A percentile compares a stretch with the other conserved stretches of the same genome.
These are phyloP conservation scores for Ceratocystis albifundus DNA, from an alignment of 2,329 filamentous ascomycete genomes.

Conservation along the genomic window DNA sequence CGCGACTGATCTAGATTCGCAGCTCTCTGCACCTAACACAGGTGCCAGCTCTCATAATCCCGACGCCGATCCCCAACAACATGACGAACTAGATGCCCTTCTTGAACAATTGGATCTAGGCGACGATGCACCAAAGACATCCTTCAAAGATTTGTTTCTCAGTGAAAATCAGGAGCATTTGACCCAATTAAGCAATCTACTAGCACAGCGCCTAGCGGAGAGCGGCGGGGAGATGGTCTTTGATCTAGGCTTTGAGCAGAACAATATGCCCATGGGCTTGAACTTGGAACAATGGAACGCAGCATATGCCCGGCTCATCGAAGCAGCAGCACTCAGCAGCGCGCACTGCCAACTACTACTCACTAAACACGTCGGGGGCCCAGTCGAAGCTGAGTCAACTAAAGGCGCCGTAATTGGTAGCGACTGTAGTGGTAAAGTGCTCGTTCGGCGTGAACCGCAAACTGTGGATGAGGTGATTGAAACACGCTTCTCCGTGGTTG, in stretches of 20 bases:
- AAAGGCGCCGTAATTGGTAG: constrained; percentile 44
- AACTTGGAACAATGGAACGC: constrained; percentile 61
- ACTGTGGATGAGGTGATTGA: constrained; percentile 83
- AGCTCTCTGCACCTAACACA: constrained; percentile 41
- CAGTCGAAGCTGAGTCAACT: constrained; percentile 55
- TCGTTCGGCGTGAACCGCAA: constrained; percentile 63
- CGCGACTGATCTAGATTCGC: constrained; percentile 22
- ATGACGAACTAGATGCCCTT: constrained; percentile 84
- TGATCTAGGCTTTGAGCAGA: constrained; percentile 84
- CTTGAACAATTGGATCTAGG: constrained; percentile 66
- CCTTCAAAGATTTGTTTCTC: constrained; percentile 66
- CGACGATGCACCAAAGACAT: constrained; percentile 56
- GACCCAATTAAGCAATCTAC: constrained; percentile 50
- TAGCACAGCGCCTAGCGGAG: constrained; percentile 62
- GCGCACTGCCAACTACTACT: constrained; percentile 74
- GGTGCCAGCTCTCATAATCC: neutral
- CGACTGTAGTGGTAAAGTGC: constrained; percentile 70
- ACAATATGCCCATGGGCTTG: constrained; percentile 72
- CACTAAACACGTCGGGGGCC: constrained; percentile 79
- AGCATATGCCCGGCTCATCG: constrained; percentile 54
- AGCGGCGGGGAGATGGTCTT: constrained; percentile 84
- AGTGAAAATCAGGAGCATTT: constrained; percentile 37
- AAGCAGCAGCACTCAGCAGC: constrained; percentile 51
- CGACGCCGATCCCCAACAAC: constrained; percentile 39
- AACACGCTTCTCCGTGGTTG: constrained; percentile 90